Evolutionary conservation across 2,329 filamentous ascomycete species (phyloP).

Genomic region (Trichoderma breve): DNA sequence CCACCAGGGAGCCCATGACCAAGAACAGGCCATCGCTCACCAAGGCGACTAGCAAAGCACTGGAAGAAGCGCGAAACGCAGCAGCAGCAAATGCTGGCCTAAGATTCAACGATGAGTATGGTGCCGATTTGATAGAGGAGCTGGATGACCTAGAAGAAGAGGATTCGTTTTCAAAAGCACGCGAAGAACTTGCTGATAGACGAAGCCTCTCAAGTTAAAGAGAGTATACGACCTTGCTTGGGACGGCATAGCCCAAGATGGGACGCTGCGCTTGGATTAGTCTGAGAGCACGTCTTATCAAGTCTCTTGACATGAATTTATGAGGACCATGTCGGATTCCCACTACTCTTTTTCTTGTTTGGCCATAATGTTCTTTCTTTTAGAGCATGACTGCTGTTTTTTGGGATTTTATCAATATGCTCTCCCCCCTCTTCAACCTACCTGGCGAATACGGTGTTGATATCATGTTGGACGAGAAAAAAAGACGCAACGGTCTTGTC

Average conservation of each 20-base stretch:
- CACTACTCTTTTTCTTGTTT: not conserved
- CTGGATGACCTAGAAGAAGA: slow-evolving; percentile 39
- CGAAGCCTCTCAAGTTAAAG: slow-evolving; percentile 39
- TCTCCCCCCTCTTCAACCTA: not conserved
- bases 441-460: slow-evolving; percentile 21
- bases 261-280: not conserved
- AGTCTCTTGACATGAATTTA: slow-evolving; percentile 10
- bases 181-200: slow-evolving; percentile 43
- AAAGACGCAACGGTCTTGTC: slow-evolving; percentile 13
- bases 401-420: slow-evolving; percentile 9
- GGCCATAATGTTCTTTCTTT: not conserved
- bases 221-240: not conserved
- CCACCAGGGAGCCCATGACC: slow-evolving; percentile 61
- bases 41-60: slow-evolving; percentile 32
- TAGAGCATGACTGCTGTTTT: slow-evolving; percentile 12
- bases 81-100: not conserved
- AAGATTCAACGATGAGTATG: not conserved
- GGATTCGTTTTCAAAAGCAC: slow-evolving; percentile 52
- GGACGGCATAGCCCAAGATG: not conserved
- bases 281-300: not conserved
- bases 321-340: not conserved
- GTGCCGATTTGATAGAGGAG: not conserved
- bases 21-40: slow-evolving; percentile 10
- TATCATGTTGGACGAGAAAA: slow-evolving; percentile 21
- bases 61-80: not conserved